Evolutionary conservation across 306 rosid species (phyloP).

Genomic region (Pyrus communis): DNA sequence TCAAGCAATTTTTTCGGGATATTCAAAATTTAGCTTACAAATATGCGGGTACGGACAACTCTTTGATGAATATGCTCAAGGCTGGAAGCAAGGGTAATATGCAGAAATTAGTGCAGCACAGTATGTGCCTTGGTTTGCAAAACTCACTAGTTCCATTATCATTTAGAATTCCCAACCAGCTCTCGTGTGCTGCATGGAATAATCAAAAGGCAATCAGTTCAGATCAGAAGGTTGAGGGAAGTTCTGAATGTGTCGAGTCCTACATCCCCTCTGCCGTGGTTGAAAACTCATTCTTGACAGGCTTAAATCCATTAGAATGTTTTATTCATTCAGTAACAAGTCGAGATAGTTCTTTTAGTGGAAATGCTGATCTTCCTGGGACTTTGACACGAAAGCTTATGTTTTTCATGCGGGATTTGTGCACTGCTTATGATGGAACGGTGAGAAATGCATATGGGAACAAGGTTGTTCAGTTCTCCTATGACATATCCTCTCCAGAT

Average conservation of each 20-base stretch:
- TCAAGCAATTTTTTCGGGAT: constrained; percentile 64
- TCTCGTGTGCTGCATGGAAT: constrained; percentile 85
- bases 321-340: constrained; percentile 90
- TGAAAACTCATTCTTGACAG: constrained; percentile 68
- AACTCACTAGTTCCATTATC: constrained; percentile 74
- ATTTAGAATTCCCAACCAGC: constrained; percentile 61
- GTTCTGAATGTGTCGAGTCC: constrained; percentile 33
- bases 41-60: constrained; percentile 51
- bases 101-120: constrained; percentile 69
- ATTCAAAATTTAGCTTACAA: constrained; percentile 61
- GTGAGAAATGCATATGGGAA: constrained; percentile 82
- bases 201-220: constrained; percentile 37
- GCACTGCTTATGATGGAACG: constrained; percentile 78
- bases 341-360: constrained; percentile 86
- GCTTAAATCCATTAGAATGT: constrained; percentile 87
- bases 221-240: constrained; percentile 26
- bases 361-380: constrained; percentile 95
- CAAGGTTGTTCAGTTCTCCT: constrained; percentile 67
- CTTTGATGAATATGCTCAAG: constrained; percentile 68
- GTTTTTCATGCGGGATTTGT: constrained; percentile 85
- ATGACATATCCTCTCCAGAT: constrained; percentile 23
- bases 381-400: constrained; percentile 72
- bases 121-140: constrained; percentile 95
- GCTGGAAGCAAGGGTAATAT: constrained; percentile 98
- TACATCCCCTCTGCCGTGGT: constrained; percentile 83